Evolutionary conservation across 2,329 filamentous ascomycete genomes (phyloP).

Genomic region (Alternaria sp.): DNA sequence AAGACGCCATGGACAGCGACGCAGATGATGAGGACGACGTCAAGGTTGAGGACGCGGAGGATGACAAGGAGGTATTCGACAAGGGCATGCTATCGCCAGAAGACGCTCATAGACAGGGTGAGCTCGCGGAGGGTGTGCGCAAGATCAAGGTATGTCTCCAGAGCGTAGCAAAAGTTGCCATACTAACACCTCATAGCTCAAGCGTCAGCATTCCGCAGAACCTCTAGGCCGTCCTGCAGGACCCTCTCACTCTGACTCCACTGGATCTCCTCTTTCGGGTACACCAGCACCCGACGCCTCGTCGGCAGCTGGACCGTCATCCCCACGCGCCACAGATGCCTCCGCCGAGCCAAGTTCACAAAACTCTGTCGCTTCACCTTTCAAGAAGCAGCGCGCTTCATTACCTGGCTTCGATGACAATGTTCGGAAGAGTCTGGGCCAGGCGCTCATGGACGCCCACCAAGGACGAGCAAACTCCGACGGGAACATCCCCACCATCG

Average conservation of each 20-base stretch:
- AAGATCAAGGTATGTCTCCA: constrained; percentile 77
- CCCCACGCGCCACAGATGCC: constrained; percentile 43
- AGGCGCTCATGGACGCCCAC: constrained; percentile 41
- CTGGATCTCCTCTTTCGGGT: constrained; percentile 37
- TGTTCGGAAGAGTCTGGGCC: constrained; percentile 48
- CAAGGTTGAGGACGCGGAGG: constrained; percentile 69
- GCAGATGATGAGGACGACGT: constrained; percentile 73
- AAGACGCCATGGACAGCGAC: constrained; percentile 75
- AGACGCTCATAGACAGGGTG: constrained; percentile 74
- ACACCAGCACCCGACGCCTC: constrained; percentile 30
- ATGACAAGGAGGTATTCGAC: constrained; percentile 65
- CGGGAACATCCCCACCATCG: constrained; percentile 37
- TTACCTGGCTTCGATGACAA: constrained; percentile 59
- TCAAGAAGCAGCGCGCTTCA: constrained; percentile 78
- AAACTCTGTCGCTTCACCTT: constrained; percentile 69
- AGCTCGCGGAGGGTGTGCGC: constrained; percentile 81
- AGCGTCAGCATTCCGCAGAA: constrained; percentile 80
- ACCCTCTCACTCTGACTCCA: constrained; percentile 33
- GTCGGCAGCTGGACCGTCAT: constrained; percentile 31
- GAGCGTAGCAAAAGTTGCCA: not conserved
- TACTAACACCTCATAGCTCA: constrained; percentile 65
- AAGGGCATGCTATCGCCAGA: constrained; percentile 68
- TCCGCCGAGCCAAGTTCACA: constrained; percentile 57
- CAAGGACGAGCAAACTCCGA: constrained; percentile 47
- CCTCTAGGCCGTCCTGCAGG: constrained; percentile 59